phyloP scores from a whole-genome alignment of 208 protist species.

The Paratrypanosoma confusum region DNA sequence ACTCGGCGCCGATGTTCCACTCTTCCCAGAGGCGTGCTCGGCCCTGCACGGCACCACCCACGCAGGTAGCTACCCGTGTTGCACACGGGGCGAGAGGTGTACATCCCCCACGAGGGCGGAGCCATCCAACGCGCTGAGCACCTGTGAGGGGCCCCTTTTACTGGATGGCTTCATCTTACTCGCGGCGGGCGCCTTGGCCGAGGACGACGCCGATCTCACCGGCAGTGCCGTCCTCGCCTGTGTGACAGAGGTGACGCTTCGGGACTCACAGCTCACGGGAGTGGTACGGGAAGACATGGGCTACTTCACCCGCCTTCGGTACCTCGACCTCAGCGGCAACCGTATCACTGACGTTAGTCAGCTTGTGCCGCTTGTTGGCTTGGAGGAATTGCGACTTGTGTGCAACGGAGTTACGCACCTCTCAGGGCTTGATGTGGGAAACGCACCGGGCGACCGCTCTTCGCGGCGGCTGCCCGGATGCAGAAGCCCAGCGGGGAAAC shows the following conservation, averaged over 20 bases:
- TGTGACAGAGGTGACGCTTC: constrained; percentile 61
- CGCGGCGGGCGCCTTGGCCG: constrained; percentile 34
- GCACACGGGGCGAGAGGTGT: constrained; percentile 10
- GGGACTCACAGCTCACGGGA: constrained; percentile 44
- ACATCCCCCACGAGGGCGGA: too few relatives aligned
- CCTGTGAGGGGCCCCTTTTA: constrained; percentile 14
- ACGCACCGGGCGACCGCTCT: background rate
- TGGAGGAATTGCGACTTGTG: constrained; percentile 66
- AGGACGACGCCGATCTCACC: constrained; percentile 50
- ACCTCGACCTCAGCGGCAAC: constrained; percentile 82
- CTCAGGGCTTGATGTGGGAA: constrained; percentile 11
- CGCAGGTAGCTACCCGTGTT: constrained; percentile 16
- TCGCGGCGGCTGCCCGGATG: background rate
- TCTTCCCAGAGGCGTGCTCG: too few relatives aligned
- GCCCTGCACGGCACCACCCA: constrained; percentile 28
- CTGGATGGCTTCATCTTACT: constrained; percentile 79
- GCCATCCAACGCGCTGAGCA: too few relatives aligned
- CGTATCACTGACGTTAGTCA: constrained; percentile 38
- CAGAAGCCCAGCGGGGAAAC: background rate
- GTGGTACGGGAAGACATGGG: constrained; percentile 59
- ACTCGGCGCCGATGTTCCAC: background rate
- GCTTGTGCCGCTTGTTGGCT: constrained; percentile 32
- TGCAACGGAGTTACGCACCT: constrained; percentile 69
- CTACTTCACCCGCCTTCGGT: constrained; percentile 54
- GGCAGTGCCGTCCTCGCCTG: too few relatives aligned